Percentiles rank a stretch among this genome's conserved stretches.
Evolutionary conservation across 345 rosid genomes (phyloP).

Genomic region (Melaleuca alternifolia): DNA sequence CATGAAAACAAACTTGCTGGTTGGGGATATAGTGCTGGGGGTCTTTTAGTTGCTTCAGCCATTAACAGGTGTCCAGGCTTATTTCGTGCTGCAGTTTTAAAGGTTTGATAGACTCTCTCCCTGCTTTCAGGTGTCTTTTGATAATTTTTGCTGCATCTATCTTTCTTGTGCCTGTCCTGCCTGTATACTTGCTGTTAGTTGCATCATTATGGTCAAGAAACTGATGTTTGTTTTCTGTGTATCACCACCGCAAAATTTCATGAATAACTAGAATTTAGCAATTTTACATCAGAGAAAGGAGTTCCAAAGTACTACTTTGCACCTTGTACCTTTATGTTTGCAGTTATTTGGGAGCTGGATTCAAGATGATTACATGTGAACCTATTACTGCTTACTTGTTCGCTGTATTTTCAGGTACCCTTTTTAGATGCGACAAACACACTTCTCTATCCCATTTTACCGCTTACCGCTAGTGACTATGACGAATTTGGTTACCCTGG

Average conservation of each 20-base stretch:
- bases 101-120: constrained; percentile 23
- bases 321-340: background rate
- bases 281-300: background rate
- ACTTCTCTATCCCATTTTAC: constrained; percentile 70
- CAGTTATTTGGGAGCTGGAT: background rate
- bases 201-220: background rate
- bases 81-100: constrained; percentile 74
- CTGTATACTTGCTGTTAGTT: background rate
- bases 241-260: background rate
- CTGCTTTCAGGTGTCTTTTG: background rate
- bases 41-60: constrained; percentile 89
- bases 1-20: constrained; percentile 69
- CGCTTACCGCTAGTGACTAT: constrained; percentile 63
- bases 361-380: background rate
- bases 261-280: background rate
- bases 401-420: constrained; percentile 47
- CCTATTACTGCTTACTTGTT: background rate
- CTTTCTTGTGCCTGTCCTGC: background rate
- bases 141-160: background rate
- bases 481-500: constrained; percentile 95
- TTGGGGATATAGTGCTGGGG: constrained; percentile 95
- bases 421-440: constrained; percentile 87
- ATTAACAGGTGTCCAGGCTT: constrained; percentile 59
- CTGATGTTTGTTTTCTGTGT: background rate
- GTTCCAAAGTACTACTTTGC: background rate